Evolutionary conservation across 345 rosid genomes (phyloP), one percentile per base, ranked within the genome.

Genomic region (Diplotaxis tenuifolia): DNA sequence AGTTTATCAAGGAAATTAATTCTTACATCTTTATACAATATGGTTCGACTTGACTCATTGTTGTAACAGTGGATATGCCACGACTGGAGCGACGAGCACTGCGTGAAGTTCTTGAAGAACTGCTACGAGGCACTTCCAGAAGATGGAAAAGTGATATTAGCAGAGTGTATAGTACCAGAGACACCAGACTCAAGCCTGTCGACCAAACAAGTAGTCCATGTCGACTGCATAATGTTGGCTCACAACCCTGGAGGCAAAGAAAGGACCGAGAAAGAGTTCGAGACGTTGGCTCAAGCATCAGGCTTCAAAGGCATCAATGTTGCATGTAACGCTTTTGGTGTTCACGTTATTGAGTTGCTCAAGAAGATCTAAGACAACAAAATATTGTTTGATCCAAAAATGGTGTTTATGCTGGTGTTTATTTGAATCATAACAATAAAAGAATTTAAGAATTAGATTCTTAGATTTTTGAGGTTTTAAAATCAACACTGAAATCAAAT

Each of bases 231-330:
- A 78, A 94, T 94, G 98, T 73, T 94, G 90, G 95, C 98, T 59
- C 97, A 88, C 62, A 91, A 89, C 79, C 98, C 97, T 0, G 98
- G 98, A 6, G 98, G 96, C 31, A 91, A 94, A 84, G 98, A 94
- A 81, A 85, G 98, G 68, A 94, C 97, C 0, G 75, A 77, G 67
- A 85, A 83, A 81, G 97, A 94, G 53, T 94, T 94, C 21, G 88
- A 83, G 82, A 85, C 86, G 12, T 77, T 94, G 56, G 97, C 96
- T 1, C 82, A 81, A 74, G 87, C 62, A 56, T 84, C 96, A 6
- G 98, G 98, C 6, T 94, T 94, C 52, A 78, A 84, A 28, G 93
- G 92, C 2, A 87, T 94, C 80, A 73, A 61, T 25, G 92, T 94
- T 0, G 70, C 52, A 12, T 87, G 97, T 61, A 60, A 40, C 15